Evolutionary conservation across 2,329 filamentous ascomycete genomes (phyloP).

Genomic region (Plectosphaerella cucumerina): DNA sequence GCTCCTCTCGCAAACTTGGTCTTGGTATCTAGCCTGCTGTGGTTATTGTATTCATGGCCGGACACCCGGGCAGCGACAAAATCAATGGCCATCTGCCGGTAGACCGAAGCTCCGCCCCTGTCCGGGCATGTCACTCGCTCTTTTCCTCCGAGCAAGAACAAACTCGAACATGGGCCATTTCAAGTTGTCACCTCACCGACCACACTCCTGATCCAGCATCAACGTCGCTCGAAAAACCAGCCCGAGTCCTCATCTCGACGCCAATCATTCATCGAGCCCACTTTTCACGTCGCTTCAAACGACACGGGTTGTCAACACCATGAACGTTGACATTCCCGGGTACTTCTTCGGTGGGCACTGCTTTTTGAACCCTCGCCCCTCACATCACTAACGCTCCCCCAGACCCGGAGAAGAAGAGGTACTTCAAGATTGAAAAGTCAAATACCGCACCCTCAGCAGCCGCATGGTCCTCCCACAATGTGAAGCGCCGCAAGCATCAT

Average conservation of each 20-base stretch:
- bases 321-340: conserved; percentile 39
- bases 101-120: no score
- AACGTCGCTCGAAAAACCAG: no score
- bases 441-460: conserved; percentile 45
- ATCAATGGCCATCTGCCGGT: no score
- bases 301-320: neutral
- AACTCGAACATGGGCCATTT: no score
- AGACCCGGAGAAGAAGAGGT: conserved; percentile 58
- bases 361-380: no score
- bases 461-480: conserved; percentile 52
- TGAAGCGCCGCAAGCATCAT: conserved; percentile 51
- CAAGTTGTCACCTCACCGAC: no score
- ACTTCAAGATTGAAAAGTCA: conserved; percentile 63
- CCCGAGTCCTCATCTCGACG: neutral
- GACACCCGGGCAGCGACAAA: no score
- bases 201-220: no score
- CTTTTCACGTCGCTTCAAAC: neutral
- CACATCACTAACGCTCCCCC: neutral
- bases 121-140: no score
- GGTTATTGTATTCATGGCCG: neutral
- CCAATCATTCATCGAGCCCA: conserved; percentile 1
- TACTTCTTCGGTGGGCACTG: conserved; percentile 45
- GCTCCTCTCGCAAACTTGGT: neutral
- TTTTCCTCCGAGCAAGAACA: no score
- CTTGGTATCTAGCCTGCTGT: no score